Percentiles rank a stretch among this genome's conserved stretches.
Conservation (phyloP, 2,329 filamentous ascomycete genomes). For the Colletotrichum theobromicola region DNA sequence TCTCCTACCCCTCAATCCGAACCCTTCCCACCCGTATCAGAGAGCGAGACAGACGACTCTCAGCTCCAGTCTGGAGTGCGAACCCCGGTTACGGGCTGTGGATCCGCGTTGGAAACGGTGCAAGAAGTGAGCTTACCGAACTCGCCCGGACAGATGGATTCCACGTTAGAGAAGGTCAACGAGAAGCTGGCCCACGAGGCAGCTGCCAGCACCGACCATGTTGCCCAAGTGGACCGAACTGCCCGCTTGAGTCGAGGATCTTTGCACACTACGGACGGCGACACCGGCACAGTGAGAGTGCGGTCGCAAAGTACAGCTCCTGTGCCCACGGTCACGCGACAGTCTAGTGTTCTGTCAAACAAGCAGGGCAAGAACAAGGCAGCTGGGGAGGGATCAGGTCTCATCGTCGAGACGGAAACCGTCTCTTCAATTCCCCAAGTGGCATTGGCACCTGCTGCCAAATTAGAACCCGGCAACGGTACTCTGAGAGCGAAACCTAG, state of each 20-base stretch:
- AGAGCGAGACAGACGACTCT: slow-evolving; percentile 59
- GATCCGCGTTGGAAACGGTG: slow-evolving; percentile 82
- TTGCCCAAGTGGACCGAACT: slow-evolving; percentile 42
- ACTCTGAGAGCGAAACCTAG: slow-evolving; percentile 87
- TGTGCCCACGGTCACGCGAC: slow-evolving; percentile 63
- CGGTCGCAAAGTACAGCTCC: slow-evolving; percentile 50
- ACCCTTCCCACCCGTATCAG: slow-evolving; percentile 41
- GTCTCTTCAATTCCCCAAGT: slow-evolving; percentile 90
- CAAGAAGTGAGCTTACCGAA: slow-evolving; percentile 85
- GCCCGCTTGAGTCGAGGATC: slow-evolving; percentile 50
- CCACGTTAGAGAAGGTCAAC: slow-evolving; percentile 55
- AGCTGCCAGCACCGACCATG: slow-evolving; percentile 46
- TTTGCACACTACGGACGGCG: slow-evolving; percentile 61
- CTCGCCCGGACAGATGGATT: slow-evolving; percentile 62
- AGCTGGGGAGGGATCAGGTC: slow-evolving; percentile 74
- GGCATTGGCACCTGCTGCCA: slow-evolving; percentile 70
- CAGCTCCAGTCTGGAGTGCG: slow-evolving; percentile 58
- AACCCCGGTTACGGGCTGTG: slow-evolving; percentile 61
- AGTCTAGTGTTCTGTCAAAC: slow-evolving; percentile 68
- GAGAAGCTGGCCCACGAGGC: slow-evolving; percentile 52
- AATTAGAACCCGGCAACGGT: slow-evolving; percentile 67
- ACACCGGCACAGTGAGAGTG: slow-evolving; percentile 61
- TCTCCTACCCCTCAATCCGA: slow-evolving; percentile 51
- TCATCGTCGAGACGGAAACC: slow-evolving; percentile 98
- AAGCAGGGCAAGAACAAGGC: slow-evolving; percentile 74